Percentiles rank a stretch among this genome's conserved stretches.
Evolutionary conservation across 495 filamentous ascomycete genomes (phyloP).

Genomic region (Pseudevernia furfuracea): DNA sequence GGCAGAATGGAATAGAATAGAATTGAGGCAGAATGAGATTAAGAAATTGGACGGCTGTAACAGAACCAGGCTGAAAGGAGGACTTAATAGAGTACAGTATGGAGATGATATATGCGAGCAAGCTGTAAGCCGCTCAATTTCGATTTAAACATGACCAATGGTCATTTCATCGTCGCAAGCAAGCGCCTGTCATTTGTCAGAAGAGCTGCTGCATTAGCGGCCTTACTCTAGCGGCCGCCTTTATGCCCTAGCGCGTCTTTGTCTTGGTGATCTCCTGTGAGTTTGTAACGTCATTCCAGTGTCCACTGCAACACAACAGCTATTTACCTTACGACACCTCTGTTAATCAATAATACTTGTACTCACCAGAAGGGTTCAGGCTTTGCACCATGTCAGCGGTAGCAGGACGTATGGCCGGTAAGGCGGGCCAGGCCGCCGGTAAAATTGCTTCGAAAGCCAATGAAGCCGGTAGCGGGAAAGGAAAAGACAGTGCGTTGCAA

Average conservation of each 20-base stretch:
- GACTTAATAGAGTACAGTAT: background rate
- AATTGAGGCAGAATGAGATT: no score
- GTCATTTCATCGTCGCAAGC: background rate
- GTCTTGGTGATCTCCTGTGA: no score
- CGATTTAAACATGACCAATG: background rate
- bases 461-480: constrained; percentile 33
- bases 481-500: constrained; percentile 46
- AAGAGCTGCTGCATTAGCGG: no score
- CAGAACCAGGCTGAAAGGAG: background rate
- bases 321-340: background rate
- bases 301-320: background rate
- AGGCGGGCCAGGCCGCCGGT: constrained; percentile 21
- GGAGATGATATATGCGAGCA: constrained; percentile 4
- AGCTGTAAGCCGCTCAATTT: background rate
- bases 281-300: no score
- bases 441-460: constrained; percentile 27
- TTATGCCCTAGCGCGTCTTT: background rate
- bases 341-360: background rate
- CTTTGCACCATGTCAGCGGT: constrained; percentile 45
- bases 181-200: background rate
- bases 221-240: background rate
- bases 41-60: background rate
- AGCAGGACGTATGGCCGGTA: constrained; percentile 43
- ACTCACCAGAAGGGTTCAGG: background rate
- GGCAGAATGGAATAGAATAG: background rate